phyloP scores from a whole-genome alignment of 2,329 filamentous ascomycete species.

The Kalmusia sp. region DNA sequence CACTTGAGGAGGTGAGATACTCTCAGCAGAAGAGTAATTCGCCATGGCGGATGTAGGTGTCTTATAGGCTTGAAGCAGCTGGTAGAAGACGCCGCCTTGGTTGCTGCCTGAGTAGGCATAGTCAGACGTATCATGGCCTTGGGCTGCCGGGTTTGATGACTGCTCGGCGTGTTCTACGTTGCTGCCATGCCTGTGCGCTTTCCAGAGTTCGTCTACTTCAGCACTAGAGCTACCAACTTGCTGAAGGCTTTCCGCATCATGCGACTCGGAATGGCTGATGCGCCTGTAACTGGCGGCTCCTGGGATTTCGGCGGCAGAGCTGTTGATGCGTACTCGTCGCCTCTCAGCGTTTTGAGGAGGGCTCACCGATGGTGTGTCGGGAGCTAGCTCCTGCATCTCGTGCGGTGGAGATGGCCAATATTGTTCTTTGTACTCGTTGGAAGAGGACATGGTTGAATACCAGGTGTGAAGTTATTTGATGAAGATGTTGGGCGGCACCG shows the following conservation, averaged over 20 bases:
- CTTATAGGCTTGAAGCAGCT: slow-evolving; percentile 41
- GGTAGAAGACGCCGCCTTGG: slow-evolving; percentile 40
- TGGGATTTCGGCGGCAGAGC: slow-evolving; percentile 31
- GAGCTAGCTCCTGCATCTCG: slow-evolving; percentile 4
- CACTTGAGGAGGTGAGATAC: slow-evolving; percentile 20
- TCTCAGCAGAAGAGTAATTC: slow-evolving; percentile 24
- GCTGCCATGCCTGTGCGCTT: slow-evolving; percentile 23
- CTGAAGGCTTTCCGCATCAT: slow-evolving; percentile 6
- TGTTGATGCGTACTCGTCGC: slow-evolving; percentile 36
- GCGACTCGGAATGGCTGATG: slow-evolving; percentile 20
- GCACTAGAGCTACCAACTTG: slow-evolving; percentile 20
- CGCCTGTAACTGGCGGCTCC: slow-evolving; percentile 19
- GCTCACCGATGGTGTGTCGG: background rate
- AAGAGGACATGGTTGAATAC: slow-evolving; percentile 1
- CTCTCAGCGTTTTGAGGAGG: slow-evolving; percentile 1
- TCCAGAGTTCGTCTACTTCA: slow-evolving; percentile 30
- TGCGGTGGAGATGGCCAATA: background rate
- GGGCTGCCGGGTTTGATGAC: slow-evolving; percentile 13
- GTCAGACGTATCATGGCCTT: slow-evolving; percentile 22
- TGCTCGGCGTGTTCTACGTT: slow-evolving; percentile 4
- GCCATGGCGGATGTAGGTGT: slow-evolving; percentile 23
- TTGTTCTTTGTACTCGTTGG: background rate
- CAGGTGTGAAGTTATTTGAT: background rate
- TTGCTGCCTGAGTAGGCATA: slow-evolving; percentile 36
- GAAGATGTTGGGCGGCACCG: background rate